phyloP scores from a whole-genome alignment of 1,139 yeast species.

The Blastobotrys serpentis region DNA sequence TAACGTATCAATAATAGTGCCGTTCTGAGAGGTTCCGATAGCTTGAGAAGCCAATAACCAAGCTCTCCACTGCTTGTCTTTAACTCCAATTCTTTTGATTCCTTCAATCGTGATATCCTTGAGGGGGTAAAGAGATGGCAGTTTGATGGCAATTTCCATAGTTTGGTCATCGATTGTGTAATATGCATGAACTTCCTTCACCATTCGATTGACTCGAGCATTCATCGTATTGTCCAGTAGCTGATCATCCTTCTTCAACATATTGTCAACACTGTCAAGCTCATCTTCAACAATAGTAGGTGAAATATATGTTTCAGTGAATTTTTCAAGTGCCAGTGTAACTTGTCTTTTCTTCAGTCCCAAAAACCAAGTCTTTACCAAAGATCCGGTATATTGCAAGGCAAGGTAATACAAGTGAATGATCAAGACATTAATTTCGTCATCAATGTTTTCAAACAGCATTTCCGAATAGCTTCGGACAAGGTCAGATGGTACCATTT shows the following conservation, averaged over 20 bases:
- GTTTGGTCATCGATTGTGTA: constrained; percentile 86
- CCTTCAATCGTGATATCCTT: constrained; percentile 74
- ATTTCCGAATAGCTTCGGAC: constrained; percentile 9
- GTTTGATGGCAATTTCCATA: constrained; percentile 71
- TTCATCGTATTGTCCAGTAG: constrained; percentile 55
- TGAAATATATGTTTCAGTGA: constrained; percentile 61
- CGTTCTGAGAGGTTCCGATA: constrained; percentile 67
- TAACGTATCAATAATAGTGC: constrained; percentile 78
- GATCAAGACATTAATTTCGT: constrained; percentile 32
- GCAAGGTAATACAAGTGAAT: constrained; percentile 58
- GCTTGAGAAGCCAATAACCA: constrained; percentile 92
- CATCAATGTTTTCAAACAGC: constrained; percentile 2
- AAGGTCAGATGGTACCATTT: background rate
- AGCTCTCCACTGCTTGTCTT: constrained; percentile 91
- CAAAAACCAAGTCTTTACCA: constrained; percentile 70
- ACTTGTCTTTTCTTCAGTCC: constrained; percentile 57
- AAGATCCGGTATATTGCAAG: constrained; percentile 62
- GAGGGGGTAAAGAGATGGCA: constrained; percentile 75
- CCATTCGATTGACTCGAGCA: constrained; percentile 59
- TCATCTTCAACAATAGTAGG: constrained; percentile 62
- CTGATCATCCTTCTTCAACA: constrained; percentile 38
- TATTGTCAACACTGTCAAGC: constrained; percentile 51
- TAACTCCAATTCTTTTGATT: constrained; percentile 79
- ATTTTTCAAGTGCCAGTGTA: constrained; percentile 58
- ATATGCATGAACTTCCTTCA: constrained; percentile 69